Percentiles rank a stretch among this genome's conserved stretches.
Conservation (phyloP, 345 rosid species). For the Populus ilicifolia region DNA sequence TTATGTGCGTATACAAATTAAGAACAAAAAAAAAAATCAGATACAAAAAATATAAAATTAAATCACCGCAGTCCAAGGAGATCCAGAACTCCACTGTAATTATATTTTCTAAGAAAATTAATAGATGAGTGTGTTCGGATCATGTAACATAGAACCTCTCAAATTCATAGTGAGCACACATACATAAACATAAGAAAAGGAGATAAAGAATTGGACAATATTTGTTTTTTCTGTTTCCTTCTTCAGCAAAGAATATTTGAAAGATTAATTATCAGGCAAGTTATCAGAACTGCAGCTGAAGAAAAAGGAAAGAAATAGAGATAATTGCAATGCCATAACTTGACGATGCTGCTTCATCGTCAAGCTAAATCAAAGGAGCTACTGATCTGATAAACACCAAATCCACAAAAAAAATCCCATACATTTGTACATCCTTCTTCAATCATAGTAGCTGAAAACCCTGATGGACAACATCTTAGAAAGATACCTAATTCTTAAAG, state of each 20-base stretch:
- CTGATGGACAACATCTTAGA: slow-evolving; percentile 20
- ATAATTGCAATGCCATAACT: slow-evolving; percentile 2
- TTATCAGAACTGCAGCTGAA: slow-evolving; percentile 13
- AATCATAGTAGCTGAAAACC: slow-evolving; percentile 29
- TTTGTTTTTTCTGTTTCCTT: background rate
- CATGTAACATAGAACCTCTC: slow-evolving; percentile 6
- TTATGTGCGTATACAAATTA: background rate
- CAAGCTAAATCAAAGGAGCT: slow-evolving; percentile 18
- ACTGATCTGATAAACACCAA: slow-evolving; percentile 8
- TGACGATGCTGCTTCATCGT: slow-evolving; percentile 20
- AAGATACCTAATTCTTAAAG: slow-evolving; percentile 23
- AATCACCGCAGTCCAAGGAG: background rate
- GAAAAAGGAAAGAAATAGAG: background rate
- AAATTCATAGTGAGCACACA: background rate
- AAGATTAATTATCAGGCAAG: slow-evolving; percentile 26
- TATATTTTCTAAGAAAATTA: background rate
- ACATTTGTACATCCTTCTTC: slow-evolving; percentile 52
- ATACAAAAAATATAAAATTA: background rate
- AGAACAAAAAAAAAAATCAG: background rate
- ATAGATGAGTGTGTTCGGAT: slow-evolving; percentile 4
- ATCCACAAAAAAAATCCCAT: slow-evolving; percentile 10
- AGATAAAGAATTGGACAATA: background rate
- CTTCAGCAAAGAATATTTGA: background rate
- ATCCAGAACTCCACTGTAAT: background rate
- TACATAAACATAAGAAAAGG: background rate